Evolutionary conservation across 768 basidiomycete species (phyloP), one percentile per base, ranked within the genome.

Genomic region (Boletellus sp.): DNA sequence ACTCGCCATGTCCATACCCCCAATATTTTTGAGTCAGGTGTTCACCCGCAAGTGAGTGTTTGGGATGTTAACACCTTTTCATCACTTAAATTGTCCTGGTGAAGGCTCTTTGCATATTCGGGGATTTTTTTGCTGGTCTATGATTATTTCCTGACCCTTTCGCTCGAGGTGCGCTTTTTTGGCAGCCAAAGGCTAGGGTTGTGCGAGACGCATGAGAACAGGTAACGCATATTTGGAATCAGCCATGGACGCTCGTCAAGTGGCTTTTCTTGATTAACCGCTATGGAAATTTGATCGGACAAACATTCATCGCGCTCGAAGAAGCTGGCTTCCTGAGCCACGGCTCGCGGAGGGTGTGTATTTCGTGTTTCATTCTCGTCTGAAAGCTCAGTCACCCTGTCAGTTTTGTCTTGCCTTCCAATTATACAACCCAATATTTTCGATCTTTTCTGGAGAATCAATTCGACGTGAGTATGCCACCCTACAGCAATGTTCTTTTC

Each of bases 301-400:
- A 67, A 23, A 48, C 57, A 6, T 47, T 60, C 33, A 24, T 65
- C 1, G 36, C 42, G 39, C 19, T 65, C 3, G 55, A 60, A 31
- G 64, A 65, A 39, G 45, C 52, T 4, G 65, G 64, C 12, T 26
- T 51, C 13, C 26, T 67, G 26, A 34, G 19, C 9, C 43, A 51
- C 3, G 13, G 36, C 16, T 65, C 57, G 12, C 22, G 34, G 34
- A 11, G 11, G 0, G 63, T 36, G 36, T 8, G 7, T 6, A 13
- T 23, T 4, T 7, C 24, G 3, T 6, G 34, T 15, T 10, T 20
- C 15, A 20, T 9, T 7, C 15, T 24, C 13, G 4, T 11, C 5
- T 12, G 15, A 4, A 3, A 13, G 20, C 28, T 42, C 17, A 46
- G 15, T n/a, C 8, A 9, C 19, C 19, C n/a, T 10, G 12, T 20